These are phyloP conservation scores for Phyllosticta citriasiana DNA, from an alignment of 2,329 filamentous ascomycete genomes.

Conservation along the genomic window DNA sequence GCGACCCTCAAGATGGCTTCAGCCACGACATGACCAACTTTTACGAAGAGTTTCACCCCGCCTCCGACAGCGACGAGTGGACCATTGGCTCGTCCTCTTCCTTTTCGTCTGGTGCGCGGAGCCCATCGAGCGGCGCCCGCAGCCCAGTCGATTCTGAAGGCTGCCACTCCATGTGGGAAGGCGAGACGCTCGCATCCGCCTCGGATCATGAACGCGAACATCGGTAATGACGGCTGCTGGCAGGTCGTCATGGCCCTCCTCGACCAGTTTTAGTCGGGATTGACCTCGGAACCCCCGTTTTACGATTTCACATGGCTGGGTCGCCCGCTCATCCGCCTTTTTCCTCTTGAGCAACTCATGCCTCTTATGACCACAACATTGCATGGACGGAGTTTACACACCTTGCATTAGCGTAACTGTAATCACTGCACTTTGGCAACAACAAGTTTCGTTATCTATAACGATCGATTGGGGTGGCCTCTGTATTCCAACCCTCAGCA, in stretches of 20 bases:
- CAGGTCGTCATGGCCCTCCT: not conserved
- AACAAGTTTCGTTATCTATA: not conserved
- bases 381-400: conserved; percentile 10
- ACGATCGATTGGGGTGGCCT: not conserved
- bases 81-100: conserved; percentile 75
- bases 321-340: not conserved
- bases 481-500: not conserved
- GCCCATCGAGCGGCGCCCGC: conserved; percentile 40
- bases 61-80: conserved; percentile 76
- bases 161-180: conserved; percentile 42
- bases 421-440: not conserved
- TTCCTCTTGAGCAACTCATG: conserved; percentile 1
- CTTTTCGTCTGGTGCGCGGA: conserved; percentile 55
- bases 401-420: conserved; percentile 4
- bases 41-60: conserved; percentile 39
- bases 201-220: conserved; percentile 30
- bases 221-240: conserved; percentile 5
- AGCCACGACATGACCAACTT: conserved; percentile 48
- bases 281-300: not conserved
- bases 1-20: conserved; percentile 49
- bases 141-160: conserved; percentile 46
- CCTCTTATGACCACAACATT: conserved; percentile 8
- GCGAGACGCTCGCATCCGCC: conserved; percentile 41
- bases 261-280: not conserved
- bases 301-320: not conserved